A percentile compares a stretch with the other conserved stretches of the same genome.
phyloP scores from a whole-genome alignment of 768 basidiomycete genomes.

The Mycena sanguinolenta region DNA sequence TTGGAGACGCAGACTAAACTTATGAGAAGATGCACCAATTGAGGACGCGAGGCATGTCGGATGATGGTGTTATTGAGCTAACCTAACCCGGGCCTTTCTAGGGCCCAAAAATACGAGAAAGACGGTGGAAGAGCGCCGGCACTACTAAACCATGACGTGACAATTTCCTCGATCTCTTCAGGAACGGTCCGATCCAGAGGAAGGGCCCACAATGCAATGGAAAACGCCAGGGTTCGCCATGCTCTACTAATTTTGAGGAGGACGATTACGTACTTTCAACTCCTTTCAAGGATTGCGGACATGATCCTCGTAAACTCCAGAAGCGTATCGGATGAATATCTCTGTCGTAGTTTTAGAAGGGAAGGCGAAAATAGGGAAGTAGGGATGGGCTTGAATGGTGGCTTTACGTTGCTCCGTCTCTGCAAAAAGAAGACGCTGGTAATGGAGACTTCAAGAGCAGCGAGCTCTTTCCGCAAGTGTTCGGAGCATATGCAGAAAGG shows the following conservation, averaged over 20 bases:
- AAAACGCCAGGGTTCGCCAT: neutral
- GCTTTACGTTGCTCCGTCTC: too few relatives aligned
- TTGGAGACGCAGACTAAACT: neutral
- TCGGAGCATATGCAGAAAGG: neutral
- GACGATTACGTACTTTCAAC: neutral
- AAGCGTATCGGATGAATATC: too few relatives aligned
- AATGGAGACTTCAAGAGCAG: too few relatives aligned
- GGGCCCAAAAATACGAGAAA: neutral
- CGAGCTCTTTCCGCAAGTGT: neutral
- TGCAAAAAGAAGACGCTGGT: too few relatives aligned
- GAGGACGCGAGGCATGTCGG: neutral
- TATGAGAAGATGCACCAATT: neutral
- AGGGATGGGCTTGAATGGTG: too few relatives aligned
- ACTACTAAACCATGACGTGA: neutral
- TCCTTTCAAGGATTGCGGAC: neutral
- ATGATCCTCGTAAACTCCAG: too few relatives aligned
- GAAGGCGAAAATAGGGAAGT: too few relatives aligned
- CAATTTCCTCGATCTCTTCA: neutral
- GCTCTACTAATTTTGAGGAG: neutral
- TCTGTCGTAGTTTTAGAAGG: too few relatives aligned
- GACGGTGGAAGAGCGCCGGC: neutral
- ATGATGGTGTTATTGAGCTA: neutral
- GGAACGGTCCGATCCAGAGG: neutral
- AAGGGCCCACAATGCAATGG: neutral
- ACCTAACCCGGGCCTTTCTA: neutral